These are phyloP conservation scores for Ceratobasidium sp. DNA, from an alignment of 1,284 basidiomycete genomes.

Conservation along the genomic window DNA sequence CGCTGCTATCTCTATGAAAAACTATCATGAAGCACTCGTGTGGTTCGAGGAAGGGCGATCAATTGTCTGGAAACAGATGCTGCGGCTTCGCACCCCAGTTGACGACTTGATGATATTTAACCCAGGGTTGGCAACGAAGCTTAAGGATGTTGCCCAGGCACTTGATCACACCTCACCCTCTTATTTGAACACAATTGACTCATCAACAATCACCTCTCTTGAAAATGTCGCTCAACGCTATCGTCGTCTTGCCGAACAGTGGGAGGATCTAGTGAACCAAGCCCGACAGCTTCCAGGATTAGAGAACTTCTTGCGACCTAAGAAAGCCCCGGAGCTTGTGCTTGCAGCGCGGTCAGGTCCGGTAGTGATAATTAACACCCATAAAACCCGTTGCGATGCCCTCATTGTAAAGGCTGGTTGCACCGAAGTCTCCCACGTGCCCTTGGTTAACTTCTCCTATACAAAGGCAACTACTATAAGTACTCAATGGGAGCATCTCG, in stretches of 20 bases:
- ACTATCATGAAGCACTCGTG: neutral
- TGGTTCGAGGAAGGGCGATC: conserved; percentile 18
- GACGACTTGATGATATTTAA: neutral
- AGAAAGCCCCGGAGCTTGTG: neutral
- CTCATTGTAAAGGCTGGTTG: neutral
- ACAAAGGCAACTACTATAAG: neutral
- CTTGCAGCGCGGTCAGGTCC: neutral
- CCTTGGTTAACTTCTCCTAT: neutral
- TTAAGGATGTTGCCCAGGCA: neutral
- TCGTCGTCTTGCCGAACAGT: neutral
- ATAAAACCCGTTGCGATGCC: neutral
- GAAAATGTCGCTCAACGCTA: neutral
- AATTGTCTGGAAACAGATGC: conserved; percentile 8
- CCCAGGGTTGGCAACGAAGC: neutral
- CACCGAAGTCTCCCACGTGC: neutral
- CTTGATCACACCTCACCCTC: neutral
- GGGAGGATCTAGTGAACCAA: neutral
- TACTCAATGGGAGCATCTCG: neutral
- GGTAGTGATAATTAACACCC: neutral
- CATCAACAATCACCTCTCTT: no score
- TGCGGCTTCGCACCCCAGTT: neutral
- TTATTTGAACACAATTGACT: no score
- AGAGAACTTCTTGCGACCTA: neutral
- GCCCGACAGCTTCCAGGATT: neutral
- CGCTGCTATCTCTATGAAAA: neutral